Evolutionary conservation across 176 grass and related monocot species (phyloP).

Genomic region (Typha latifolia): DNA sequence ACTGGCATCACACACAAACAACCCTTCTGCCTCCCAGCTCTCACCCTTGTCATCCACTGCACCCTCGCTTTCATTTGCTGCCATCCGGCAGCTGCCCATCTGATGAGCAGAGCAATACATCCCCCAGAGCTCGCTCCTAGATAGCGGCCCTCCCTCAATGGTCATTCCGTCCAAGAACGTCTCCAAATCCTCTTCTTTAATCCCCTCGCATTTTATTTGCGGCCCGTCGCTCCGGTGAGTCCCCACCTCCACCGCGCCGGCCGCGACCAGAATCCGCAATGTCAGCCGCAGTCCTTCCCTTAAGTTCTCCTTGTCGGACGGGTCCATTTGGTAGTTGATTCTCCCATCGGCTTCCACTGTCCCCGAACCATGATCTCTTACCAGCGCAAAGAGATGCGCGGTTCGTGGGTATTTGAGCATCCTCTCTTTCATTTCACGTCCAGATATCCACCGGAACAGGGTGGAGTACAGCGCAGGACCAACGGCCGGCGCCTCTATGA

Average conservation of each 20-base stretch:
- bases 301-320: constrained; percentile 43
- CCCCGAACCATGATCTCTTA: constrained; percentile 59
- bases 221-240: constrained; percentile 78
- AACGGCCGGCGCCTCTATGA: constrained; percentile 64
- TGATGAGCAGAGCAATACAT: constrained; percentile 66
- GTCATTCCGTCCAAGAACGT: constrained; percentile 52
- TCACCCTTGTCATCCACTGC: constrained; percentile 50
- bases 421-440: constrained; percentile 56
- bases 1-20: constrained; percentile 84
- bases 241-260: constrained; percentile 68
- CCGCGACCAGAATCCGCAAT: constrained; percentile 57
- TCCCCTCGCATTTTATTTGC: constrained; percentile 42
- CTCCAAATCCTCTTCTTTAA: constrained; percentile 45
- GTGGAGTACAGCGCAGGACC: constrained; percentile 43
- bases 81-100: constrained; percentile 91
- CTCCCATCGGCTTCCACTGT: constrained; percentile 36
- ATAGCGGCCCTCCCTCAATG: constrained; percentile 24
- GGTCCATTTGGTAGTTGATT: constrained; percentile 24
- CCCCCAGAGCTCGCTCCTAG: constrained; percentile 25
- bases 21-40: constrained; percentile 70
- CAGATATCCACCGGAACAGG: constrained; percentile 60
- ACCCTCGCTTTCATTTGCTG: constrained; percentile 25
- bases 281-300: constrained; percentile 33
- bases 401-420: constrained; percentile 64
- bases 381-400: constrained; percentile 52